Evolutionary conservation across 805 yeast species (phyloP).

Genomic region (Sugiyamaella boreocaroliniensis): DNA sequence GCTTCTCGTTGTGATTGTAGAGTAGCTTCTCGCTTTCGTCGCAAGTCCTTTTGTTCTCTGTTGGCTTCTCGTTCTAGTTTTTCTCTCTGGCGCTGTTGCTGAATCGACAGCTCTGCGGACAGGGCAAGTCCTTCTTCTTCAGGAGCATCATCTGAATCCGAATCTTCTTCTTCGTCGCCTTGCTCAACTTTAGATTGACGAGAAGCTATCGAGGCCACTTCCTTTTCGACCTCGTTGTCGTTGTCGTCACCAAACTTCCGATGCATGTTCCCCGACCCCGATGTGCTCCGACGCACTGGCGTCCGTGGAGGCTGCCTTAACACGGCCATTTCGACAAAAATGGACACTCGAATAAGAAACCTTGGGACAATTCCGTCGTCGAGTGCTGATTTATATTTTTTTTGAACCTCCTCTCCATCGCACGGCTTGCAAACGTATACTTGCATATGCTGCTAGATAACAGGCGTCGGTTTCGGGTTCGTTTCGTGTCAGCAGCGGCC

Average conservation of each 20-base stretch:
- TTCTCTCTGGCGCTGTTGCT: slow-evolving; percentile 8
- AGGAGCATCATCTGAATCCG: slow-evolving; percentile 31
- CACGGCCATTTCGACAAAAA: slow-evolving; percentile 1
- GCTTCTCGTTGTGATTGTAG: slow-evolving; percentile 20
- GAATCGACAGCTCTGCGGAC: slow-evolving; percentile 14
- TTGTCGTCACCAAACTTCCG: slow-evolving; percentile 9
- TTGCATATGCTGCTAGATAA: neutral
- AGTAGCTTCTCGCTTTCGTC: slow-evolving; percentile 24
- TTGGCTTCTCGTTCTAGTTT: slow-evolving; percentile 10
- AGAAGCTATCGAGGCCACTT: neutral
- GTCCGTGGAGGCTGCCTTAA: slow-evolving; percentile 10
- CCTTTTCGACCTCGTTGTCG: neutral
- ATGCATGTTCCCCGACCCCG: neutral
- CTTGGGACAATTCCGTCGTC: no score
- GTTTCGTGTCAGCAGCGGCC: neutral
- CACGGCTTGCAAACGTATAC: neutral
- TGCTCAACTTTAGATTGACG: neutral
- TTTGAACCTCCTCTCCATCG: no score
- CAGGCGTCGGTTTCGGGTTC: neutral
- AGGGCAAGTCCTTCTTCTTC: slow-evolving; percentile 28
- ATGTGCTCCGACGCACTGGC: neutral
- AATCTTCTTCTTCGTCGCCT: neutral
- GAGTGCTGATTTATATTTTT: neutral
- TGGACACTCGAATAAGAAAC: no score
- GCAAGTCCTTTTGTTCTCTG: slow-evolving; percentile 20